Conservation (phyloP, 139 green algal species). For the Haematococcus lacustris region DNA sequence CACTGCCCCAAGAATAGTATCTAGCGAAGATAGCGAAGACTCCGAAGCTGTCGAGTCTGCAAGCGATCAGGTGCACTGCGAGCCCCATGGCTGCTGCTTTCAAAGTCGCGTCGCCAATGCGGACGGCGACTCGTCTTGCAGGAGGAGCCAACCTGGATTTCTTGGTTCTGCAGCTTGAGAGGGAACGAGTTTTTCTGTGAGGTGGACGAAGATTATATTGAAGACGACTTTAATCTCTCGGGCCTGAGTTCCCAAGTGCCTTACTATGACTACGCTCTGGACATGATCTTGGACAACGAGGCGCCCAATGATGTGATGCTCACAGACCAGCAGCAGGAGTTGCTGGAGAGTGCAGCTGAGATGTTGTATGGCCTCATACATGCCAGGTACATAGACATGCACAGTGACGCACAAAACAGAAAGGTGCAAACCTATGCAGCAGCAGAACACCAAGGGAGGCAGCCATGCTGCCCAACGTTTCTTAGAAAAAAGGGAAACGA, state of each 20-base stretch:
- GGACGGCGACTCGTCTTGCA: no score
- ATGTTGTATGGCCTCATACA: constrained; percentile 97
- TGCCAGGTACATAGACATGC: no score
- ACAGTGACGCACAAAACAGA: no score
- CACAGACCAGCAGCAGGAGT: constrained; percentile 75
- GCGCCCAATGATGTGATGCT: constrained; percentile 68
- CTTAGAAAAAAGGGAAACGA: no score
- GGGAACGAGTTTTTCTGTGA: constrained; percentile 89
- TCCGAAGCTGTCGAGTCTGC: no score
- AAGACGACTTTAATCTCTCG: constrained; percentile 97
- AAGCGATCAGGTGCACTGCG: no score
- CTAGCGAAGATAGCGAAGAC: no score
- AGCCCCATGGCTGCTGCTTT: no score
- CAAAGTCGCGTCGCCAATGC: no score
- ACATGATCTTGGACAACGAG: constrained; percentile 93
- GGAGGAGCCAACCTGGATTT: constrained; percentile 42
- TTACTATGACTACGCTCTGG: constrained; percentile 97
- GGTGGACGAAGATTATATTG: constrained; percentile 79
- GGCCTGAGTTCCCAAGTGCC: constrained; percentile 86
- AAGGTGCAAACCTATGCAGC: neutral
- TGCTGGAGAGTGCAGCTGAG: constrained; percentile 93
- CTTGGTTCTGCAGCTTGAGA: constrained; percentile 86
- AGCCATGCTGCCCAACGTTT: neutral
- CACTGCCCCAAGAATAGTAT: no score
- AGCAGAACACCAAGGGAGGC: neutral